These are phyloP conservation scores for Glycine latifolia DNA, from an alignment of 306 rosid species.

Conservation along the genomic window DNA sequence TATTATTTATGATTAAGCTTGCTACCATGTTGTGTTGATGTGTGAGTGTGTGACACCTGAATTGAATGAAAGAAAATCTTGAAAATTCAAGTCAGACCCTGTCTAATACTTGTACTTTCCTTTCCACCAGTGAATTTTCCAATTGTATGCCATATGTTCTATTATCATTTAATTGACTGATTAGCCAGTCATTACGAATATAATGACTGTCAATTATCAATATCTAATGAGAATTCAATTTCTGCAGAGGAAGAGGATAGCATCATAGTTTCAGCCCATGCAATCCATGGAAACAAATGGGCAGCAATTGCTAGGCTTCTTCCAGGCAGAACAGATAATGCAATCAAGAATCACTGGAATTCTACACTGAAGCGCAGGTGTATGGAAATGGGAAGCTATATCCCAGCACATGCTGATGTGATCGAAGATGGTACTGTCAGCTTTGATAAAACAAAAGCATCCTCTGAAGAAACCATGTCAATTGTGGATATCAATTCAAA, in stretches of 20 bases:
- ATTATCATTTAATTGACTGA: conserved; percentile 8
- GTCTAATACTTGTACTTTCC: background rate
- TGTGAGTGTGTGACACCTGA: background rate
- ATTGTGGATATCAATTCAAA: conserved; percentile 53
- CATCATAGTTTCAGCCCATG: conserved; percentile 69
- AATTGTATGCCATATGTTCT: background rate
- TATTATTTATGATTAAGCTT: conserved; percentile 5
- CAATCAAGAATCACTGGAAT: conserved; percentile 86
- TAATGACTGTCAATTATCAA: conserved; percentile 13
- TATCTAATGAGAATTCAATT: conserved; percentile 36
- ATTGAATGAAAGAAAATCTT: conserved; percentile 26
- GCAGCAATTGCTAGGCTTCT: conserved; percentile 82
- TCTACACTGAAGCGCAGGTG: conserved; percentile 76
- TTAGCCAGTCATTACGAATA: conserved; percentile 24
- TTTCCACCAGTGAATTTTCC: background rate
- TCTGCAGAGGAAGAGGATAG: conserved; percentile 76
- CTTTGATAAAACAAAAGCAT: conserved; percentile 62
- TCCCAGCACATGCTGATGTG: conserved; percentile 34
- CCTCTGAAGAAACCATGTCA: conserved; percentile 76
- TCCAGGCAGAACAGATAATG: conserved; percentile 84
- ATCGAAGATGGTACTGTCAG: conserved; percentile 47
- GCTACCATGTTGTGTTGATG: conserved; percentile 11
- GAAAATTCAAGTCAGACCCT: background rate
- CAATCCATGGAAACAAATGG: conserved; percentile 86
- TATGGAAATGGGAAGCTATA: conserved; percentile 49